Base-by-base conservation (phyloP, 768 basidiomycete genomes). In the Russula brevipes region DNA sequence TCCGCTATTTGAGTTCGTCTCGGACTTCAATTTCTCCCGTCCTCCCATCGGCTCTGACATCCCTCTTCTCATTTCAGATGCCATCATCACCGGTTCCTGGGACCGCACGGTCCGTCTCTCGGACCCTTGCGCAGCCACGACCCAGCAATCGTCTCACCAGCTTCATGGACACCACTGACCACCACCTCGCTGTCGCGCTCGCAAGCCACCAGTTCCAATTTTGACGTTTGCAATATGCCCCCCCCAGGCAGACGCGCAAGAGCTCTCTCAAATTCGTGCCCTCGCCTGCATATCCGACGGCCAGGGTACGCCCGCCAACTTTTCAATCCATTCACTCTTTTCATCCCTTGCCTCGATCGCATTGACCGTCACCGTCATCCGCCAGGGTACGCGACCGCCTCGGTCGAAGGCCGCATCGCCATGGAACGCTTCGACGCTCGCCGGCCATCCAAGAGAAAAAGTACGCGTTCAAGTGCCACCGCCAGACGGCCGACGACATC, bases 401-500 rank as follows among this genome's bases (percentile, higher is more conserved):
- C 92, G 0, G 93, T 95, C 16, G 96, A 99, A 70, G 96, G 96
- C 1, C 83, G 96, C 30, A 97, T 98, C 62, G 94, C 95, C 0
- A 94, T 98, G 33, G 96, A 99, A 73, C 98, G 95, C 73, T 95
- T 97, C 68, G 92, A 98, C 66, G 85, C 91, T 1, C 83, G 4
- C 80, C 86, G 0, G 83, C 84, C 31, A 79, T 81, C 0, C 96
- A 98, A 73, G 86, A 88, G n/a, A 81, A 83, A 68, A 87, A 94
- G 76, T 97, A 95, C 73, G 97, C 97, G 2, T 99, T 98, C 83
- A 94, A 97, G 73, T 97, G 95, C 67, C 96, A 99, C 71, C 82
- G 96, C 4, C 89, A 93, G 72, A 86, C 90, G 4, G 86, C 94
- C 64, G 87, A 91, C 42, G 93, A 91, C 42, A 88, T 89, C 14